Percentiles rank a stretch among this genome's conserved stretches.
phyloP scores from a whole-genome alignment of 1,284 basidiomycete species.

The Trametes sp. region DNA sequence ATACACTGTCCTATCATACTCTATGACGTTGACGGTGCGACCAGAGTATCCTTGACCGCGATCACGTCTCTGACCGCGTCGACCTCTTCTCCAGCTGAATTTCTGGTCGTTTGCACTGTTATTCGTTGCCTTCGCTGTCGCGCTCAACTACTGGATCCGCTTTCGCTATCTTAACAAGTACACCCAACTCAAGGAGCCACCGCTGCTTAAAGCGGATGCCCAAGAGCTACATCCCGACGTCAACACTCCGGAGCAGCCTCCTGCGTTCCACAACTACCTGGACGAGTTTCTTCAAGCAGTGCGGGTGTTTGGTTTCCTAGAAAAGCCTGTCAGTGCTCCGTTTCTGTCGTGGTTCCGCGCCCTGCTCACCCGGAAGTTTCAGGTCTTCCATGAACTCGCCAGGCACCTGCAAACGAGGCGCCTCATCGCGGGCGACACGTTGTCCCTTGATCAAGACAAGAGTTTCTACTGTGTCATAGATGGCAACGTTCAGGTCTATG shows the following conservation, averaged over 20 bases:
- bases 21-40: constrained; percentile 84
- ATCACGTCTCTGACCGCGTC: background rate
- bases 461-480: constrained; percentile 97
- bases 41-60: background rate
- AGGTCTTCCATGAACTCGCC: constrained; percentile 95
- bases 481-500: constrained; percentile 87
- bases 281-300: constrained; percentile 96
- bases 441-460: constrained; percentile 91
- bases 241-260: constrained; percentile 75
- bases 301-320: constrained; percentile 93
- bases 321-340: constrained; percentile 78
- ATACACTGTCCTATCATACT: constrained; percentile 84
- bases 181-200: constrained; percentile 86
- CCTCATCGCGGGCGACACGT: constrained; percentile 89
- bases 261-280: constrained; percentile 91
- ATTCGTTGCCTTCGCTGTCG: constrained; percentile 70
- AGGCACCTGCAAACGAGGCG: constrained; percentile 92
- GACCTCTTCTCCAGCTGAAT: constrained; percentile 64
- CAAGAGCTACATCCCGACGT: constrained; percentile 88
- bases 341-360: background rate
- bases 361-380: background rate
- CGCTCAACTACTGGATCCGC: constrained; percentile 84
- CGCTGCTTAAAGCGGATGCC: constrained; percentile 78
- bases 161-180: constrained; percentile 83
- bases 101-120: constrained; percentile 89